Conservation (phyloP, 257 asterid species). For the Forsythia suspensa region DNA sequence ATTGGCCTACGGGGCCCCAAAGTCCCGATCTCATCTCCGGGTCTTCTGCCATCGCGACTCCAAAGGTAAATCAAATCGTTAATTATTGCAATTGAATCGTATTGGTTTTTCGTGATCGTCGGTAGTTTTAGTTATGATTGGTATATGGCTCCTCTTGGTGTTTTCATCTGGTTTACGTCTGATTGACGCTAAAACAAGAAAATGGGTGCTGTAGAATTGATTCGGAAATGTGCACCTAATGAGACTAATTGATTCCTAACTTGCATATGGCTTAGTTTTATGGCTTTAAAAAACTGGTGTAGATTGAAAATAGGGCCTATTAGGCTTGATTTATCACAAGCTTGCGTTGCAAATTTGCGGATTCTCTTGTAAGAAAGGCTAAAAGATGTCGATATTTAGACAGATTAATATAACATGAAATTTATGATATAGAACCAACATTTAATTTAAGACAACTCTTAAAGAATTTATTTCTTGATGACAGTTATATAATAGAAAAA, state of each 20-base stretch:
- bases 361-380: background rate
- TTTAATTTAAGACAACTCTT: background rate
- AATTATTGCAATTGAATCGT: background rate
- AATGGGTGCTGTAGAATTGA: background rate
- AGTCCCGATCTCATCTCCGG: constrained; percentile 31
- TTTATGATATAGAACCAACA: background rate
- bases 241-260: background rate
- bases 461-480: too few relatives aligned
- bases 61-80: constrained; percentile 36
- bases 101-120: background rate
- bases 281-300: background rate
- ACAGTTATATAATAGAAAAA: too few relatives aligned
- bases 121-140: background rate
- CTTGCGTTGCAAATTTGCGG: background rate
- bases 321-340: background rate
- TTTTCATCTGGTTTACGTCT: background rate
- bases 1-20: constrained; percentile 31
- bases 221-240: background rate
- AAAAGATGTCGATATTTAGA: background rate
- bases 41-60: constrained; percentile 44
- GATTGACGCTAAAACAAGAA: background rate
- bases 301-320: background rate
- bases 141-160: background rate
- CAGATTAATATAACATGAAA: background rate
- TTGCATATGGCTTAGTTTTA: background rate